Base-by-base conservation (phyloP, 306 rosid genomes). In the Corylus avellana region DNA sequence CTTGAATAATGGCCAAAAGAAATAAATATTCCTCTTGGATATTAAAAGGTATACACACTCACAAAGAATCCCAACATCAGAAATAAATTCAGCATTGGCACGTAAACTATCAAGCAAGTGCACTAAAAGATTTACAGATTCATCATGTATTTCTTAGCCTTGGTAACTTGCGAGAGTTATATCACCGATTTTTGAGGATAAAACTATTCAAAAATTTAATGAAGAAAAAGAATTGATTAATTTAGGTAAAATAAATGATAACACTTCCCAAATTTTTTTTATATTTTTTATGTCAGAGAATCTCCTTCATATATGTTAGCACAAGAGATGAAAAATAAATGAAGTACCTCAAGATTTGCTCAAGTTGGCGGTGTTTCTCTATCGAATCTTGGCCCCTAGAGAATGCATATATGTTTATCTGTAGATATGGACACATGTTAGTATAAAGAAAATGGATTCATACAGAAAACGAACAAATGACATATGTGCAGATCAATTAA, bases 341-440 rank as follows among this genome's bases (percentile, higher is more conserved):
- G 13, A 48, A 20, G 72, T 84, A 92, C 98, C 95, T 95, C 97
- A 0, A 94, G 93, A 90, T 93, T 89, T 75, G 97, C 97, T 54
- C 99, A 53, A 80, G 86, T 83, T 88, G 86, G 77, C 96, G 88
- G 81, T 95, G 99, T 84, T 92, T 89, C 84, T 91, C 98, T 29
- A 90, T 49, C 16, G 98, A 89, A 89, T 95, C 98, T 87, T 91
- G 98, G 66, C 98, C 98, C 44, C 98, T 98, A 59, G 98, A 95
- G 79, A 92, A 95, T 35, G 98, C 98, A 82, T 89, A 76, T 61
- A 47, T 87, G 83, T 92, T 92, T 80, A 95, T 74, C 98, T 92
- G 93, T 74, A 84, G 49, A 86, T 54, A 80, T 77, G 70, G 76
- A 78, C 76, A 75, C 18, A 82, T 72, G 64, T 64, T 62, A 37